Percentiles rank a stretch among this genome's conserved stretches.
Evolutionary conservation across 257 asterid species (phyloP).

Genomic region (Nicotiana paniculata): DNA sequence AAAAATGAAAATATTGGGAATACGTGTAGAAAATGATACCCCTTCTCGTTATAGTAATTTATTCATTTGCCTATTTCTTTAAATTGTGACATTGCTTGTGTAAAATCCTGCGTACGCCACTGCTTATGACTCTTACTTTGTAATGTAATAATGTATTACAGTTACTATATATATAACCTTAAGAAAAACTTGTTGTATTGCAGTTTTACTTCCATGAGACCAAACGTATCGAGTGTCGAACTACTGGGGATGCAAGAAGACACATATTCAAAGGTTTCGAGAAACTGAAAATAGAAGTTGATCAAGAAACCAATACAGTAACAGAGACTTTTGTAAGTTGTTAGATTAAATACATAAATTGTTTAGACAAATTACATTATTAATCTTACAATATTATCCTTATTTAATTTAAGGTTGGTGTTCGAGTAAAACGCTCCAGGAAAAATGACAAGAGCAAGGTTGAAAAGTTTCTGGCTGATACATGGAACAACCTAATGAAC

Average conservation of each 20-base stretch:
- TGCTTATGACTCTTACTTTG: neutral
- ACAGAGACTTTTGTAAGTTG: neutral
- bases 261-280: neutral
- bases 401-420: neutral
- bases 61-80: too few species aligned
- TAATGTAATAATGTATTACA: neutral
- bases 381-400: neutral
- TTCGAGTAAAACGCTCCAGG: neutral
- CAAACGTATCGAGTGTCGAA: neutral
- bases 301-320: neutral
- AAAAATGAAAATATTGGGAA: too few species aligned
- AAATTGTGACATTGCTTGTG: too few species aligned
- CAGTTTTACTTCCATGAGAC: conserved; percentile 13
- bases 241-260: neutral
- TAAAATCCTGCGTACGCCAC: too few species aligned
- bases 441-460: neutral
- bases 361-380: neutral
- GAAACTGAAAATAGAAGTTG: neutral
- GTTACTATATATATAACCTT: neutral
- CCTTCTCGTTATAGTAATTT: too few species aligned
- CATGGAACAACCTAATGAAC: neutral
- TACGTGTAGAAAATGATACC: too few species aligned
- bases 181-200: neutral
- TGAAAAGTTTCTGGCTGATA: neutral
- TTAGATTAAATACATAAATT: neutral